Evolutionary conservation across 768 basidiomycete species (phyloP).

Genomic region (Neoboletus subvelutipes): DNA sequence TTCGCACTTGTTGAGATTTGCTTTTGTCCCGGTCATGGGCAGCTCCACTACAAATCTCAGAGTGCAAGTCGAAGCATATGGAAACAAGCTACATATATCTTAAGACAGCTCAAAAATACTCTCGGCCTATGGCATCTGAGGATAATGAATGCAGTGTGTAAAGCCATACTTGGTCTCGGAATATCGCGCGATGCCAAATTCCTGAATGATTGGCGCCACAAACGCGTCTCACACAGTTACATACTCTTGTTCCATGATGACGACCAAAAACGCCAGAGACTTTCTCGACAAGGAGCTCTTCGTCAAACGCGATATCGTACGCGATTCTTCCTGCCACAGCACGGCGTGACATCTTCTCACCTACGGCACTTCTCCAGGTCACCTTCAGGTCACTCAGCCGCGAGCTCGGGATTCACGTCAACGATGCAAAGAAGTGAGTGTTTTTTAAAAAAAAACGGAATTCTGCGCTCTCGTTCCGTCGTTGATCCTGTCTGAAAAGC

Average conservation of each 20-base stretch:
- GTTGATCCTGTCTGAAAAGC: constrained; percentile 36
- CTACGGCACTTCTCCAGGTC: constrained; percentile 47
- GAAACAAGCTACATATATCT: neutral
- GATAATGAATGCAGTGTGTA: too few species aligned
- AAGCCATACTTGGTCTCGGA: too few species aligned
- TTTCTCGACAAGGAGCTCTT: constrained; percentile 48
- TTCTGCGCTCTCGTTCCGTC: neutral
- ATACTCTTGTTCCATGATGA: constrained; percentile 22
- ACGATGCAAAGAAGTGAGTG: constrained; percentile 70
- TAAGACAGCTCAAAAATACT: too few species aligned
- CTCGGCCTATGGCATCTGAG: too few species aligned
- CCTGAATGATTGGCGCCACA: constrained; percentile 7
- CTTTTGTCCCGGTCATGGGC: neutral
- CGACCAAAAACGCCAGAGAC: constrained; percentile 34
- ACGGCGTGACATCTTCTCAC: neutral
- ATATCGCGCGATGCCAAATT: neutral
- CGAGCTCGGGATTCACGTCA: constrained; percentile 69
- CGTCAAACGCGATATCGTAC: constrained; percentile 44
- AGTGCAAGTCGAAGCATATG: neutral
- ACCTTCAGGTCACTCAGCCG: constrained; percentile 79
- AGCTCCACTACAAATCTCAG: neutral
- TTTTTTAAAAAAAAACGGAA: neutral
- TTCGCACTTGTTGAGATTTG: too few species aligned
- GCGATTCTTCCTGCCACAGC: constrained; percentile 6
- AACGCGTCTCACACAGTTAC: constrained; percentile 1